Evolutionary conservation across 2,329 filamentous ascomycete species (phyloP), one percentile per base, ranked within the genome.

Genomic region (Claviceps citrina): DNA sequence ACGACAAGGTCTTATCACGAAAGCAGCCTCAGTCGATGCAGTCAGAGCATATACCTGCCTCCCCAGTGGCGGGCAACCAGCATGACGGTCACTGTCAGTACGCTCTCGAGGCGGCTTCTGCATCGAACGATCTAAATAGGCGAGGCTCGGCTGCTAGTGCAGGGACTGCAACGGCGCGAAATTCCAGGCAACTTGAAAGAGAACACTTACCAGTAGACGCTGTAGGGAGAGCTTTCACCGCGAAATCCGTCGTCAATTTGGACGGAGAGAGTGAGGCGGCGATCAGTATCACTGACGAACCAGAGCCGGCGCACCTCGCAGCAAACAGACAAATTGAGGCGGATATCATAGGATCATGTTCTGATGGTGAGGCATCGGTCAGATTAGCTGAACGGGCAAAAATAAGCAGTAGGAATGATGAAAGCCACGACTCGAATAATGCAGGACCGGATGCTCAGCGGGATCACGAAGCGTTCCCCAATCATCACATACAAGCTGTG

Each of bases 1-100:
- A 89, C 44, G 81, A 87, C 52, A 76, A 79, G 28, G 62, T 84
- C 31, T 73, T 77, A 42, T 65, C 78, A 36, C 71, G 78, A 40
- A 82, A 72, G 47, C 61, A 64, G 32, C 58, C 63, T 5, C 62
- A 66, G 35, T 19, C 33, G 13, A 15, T 42, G 22, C 43, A 39
- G 24, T n/a, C 22, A 31, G 22, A 65, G 24, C 54, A 60, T 7
- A 44, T 44, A 12, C 51, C 54, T n/a, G 46, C 53, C 12, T 64
- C 63, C 4, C 57, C 62, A 3, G 47, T 55, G 15, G 44, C 49
- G 13, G 63, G 56, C 42, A 52, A 51, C 16, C 53, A 54, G 9
- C 55, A 56, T 26, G 61, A 65, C 24, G 63, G 70, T 15, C 73
- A 77, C 49, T 74, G 70, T 42, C 64, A 66, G 33, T 71, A 70